phyloP scores from a whole-genome alignment of 1,284 basidiomycete genomes.

The Kwoniella shivajii region DNA sequence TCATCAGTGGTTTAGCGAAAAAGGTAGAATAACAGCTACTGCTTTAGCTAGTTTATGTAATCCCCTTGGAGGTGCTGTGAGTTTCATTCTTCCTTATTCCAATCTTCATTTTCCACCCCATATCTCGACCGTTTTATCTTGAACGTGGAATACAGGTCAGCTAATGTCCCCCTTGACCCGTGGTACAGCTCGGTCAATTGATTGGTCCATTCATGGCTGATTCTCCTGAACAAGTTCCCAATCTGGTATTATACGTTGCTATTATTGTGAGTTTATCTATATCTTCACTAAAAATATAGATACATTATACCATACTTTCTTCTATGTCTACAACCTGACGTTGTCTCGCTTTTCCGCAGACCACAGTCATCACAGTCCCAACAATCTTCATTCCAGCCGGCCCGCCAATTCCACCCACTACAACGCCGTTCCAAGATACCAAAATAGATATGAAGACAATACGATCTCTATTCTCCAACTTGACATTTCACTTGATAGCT shows the following conservation, averaged over 20 bases:
- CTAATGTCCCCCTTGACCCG: too few species aligned
- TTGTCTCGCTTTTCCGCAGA: neutral
- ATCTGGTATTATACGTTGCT: slow-evolving; percentile 10
- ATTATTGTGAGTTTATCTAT: slow-evolving; percentile 6
- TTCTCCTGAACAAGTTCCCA: slow-evolving; percentile 5
- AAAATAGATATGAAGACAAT: neutral
- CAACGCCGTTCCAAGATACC: neutral
- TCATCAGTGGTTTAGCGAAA: slow-evolving; percentile 11
- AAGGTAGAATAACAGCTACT: slow-evolving; percentile 9
- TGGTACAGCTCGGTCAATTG: slow-evolving; percentile 10
- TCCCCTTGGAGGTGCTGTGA: slow-evolving; percentile 12
- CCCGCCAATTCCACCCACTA: slow-evolving; percentile 6
- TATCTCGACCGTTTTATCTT: too few species aligned
- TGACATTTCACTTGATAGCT: slow-evolving; percentile 9
- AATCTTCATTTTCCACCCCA: neutral
- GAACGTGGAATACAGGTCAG: too few species aligned
- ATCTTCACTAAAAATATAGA: neutral
- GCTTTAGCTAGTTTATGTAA: slow-evolving; percentile 11
- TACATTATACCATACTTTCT: neutral
- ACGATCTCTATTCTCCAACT: neutral
- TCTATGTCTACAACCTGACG: neutral
- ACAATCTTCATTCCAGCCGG: slow-evolving; percentile 6
- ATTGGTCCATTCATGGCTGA: slow-evolving; percentile 9
- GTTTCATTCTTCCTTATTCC: neutral
- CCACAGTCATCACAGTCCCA: slow-evolving; percentile 5